These are phyloP conservation scores for Pichia sp. DNA, from an alignment of 1,139 yeast genomes.

Conservation along the genomic window DNA sequence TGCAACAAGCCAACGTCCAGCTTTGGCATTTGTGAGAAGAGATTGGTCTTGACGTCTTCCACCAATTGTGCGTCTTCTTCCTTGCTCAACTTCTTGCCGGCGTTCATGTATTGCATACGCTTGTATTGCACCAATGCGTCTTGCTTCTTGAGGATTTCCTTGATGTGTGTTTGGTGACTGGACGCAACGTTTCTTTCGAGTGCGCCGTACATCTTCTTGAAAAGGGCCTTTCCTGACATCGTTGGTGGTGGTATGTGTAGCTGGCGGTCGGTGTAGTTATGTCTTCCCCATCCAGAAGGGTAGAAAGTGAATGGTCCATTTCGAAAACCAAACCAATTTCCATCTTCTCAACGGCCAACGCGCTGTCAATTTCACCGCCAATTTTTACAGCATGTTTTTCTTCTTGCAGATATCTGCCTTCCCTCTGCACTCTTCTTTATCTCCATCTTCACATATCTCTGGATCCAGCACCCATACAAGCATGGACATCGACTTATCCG, in stretches of 20 bases:
- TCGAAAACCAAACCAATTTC: too few species aligned
- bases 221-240: constrained; percentile 27
- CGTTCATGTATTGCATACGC: constrained; percentile 47
- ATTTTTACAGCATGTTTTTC: background rate
- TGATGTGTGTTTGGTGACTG: constrained; percentile 43
- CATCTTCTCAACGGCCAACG: background rate
- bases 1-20: constrained; percentile 32
- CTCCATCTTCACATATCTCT: too few species aligned
- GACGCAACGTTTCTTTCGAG: constrained; percentile 44
- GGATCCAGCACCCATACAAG: too few species aligned
- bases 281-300: too few species aligned
- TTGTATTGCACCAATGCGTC: constrained; percentile 54
- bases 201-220: constrained; percentile 37
- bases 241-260: background rate
- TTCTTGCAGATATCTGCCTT: too few species aligned
- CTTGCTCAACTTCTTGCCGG: constrained; percentile 35
- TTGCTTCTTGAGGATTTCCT: constrained; percentile 47
- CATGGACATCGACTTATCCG: constrained; percentile 6
- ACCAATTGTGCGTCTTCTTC: constrained; percentile 29
- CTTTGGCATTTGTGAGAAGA: constrained; percentile 23
- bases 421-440: background rate
- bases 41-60: constrained; percentile 24
- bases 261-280: too few species aligned
- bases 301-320: too few species aligned
- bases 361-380: background rate